phyloP scores from a whole-genome alignment of 345 rosid species.

The Arabidopsis suecica region DNA sequence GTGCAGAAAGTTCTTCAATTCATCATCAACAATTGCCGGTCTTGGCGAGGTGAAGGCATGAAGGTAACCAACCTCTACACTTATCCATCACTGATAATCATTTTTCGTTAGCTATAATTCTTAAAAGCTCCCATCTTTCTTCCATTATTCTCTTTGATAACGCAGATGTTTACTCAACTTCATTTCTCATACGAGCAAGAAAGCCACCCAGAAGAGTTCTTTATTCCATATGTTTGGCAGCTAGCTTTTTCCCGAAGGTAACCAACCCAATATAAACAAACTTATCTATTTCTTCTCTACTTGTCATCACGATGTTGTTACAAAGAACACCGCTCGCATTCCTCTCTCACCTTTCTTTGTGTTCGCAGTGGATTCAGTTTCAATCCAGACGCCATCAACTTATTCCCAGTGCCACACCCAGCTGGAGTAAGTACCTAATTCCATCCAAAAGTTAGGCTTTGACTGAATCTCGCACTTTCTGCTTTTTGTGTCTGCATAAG shows the following conservation, averaged over 20 bases:
- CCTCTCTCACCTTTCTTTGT: constrained; percentile 1
- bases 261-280: not conserved
- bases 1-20: constrained; percentile 89
- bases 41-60: constrained; percentile 97
- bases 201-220: constrained; percentile 97
- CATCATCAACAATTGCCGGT: constrained; percentile 76
- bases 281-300: constrained; percentile 15
- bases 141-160: not conserved
- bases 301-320: not conserved
- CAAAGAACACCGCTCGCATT: constrained; percentile 17
- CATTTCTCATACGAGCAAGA: constrained; percentile 99
- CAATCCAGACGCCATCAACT: constrained; percentile 65
- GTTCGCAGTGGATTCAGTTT: constrained; percentile 71
- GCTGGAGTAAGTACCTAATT: constrained; percentile 59
- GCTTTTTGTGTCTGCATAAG: not conserved
- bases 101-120: not conserved
- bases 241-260: constrained; percentile 77
- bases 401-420: constrained; percentile 69
- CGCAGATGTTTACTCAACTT: constrained; percentile 93
- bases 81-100: not conserved
- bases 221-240: constrained; percentile 92
- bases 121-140: not conserved
- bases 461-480: not conserved
- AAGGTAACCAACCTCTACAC: constrained; percentile 57
- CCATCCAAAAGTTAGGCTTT: constrained; percentile 3